Conservation (phyloP, 805 yeast genomes). For the Starmera quercuum region DNA sequence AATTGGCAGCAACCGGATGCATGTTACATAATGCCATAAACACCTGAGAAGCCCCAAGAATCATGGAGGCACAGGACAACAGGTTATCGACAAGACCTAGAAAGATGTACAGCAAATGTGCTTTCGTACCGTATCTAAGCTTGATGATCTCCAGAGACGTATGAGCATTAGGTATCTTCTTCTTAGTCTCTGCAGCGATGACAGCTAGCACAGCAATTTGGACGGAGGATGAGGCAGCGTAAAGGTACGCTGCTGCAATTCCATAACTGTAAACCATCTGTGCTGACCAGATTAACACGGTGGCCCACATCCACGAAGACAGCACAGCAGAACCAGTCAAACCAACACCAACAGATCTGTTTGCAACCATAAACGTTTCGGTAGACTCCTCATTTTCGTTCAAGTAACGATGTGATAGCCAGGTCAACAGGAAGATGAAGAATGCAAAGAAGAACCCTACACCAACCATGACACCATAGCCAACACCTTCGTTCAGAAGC, state of each 20-base stretch:
- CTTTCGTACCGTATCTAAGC: conserved; percentile 32
- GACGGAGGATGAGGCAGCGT: conserved; percentile 19
- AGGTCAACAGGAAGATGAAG: conserved; percentile 32
- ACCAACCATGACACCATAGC: conserved; percentile 73
- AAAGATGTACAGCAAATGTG: conserved; percentile 29
- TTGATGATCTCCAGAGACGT: conserved; percentile 35
- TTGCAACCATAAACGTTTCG: conserved; percentile 38
- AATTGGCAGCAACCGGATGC: conserved; percentile 36
- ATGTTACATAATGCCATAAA: conserved; percentile 35
- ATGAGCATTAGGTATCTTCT: conserved; percentile 29
- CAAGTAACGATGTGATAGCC: conserved; percentile 27
- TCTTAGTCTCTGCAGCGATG: conserved; percentile 27
- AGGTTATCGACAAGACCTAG: conserved; percentile 34
- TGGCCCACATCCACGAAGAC: conserved; percentile 33
- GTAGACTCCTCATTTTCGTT: conserved; percentile 18
- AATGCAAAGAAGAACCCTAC: conserved; percentile 45
- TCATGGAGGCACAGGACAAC: conserved; percentile 32
- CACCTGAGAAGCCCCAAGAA: conserved; percentile 38
- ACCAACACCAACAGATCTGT: conserved; percentile 35
- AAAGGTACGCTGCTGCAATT: conserved; percentile 23
- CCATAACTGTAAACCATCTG: conserved; percentile 24
- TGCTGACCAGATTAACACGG: conserved; percentile 25
- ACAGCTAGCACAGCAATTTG: conserved; percentile 28
- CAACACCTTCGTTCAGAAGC: conserved; percentile 45
- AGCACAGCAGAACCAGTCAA: conserved; percentile 35